Percentiles rank a stretch among this genome's conserved stretches.
Evolutionary conservation across 2,329 filamentous ascomycete species (phyloP).

Genomic region (Diaporthe australafricana): DNA sequence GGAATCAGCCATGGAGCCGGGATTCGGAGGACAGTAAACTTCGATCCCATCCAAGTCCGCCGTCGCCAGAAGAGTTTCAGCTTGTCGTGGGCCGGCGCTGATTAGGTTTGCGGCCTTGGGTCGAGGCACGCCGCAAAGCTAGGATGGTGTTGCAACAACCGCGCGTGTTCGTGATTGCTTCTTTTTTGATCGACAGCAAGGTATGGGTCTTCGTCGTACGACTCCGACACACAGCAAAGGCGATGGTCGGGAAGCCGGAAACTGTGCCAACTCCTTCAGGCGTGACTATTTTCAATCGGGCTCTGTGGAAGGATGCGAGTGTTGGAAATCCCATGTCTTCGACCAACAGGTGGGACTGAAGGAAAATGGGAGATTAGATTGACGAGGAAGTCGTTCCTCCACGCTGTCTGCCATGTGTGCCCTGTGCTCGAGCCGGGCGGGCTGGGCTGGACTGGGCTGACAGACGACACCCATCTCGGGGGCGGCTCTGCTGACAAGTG

Average conservation of each 20-base stretch:
- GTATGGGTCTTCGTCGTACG: background rate
- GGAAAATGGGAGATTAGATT: slow-evolving; percentile 3
- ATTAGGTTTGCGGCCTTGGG: slow-evolving; percentile 5
- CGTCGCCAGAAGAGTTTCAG: slow-evolving; percentile 23
- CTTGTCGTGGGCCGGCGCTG: slow-evolving; percentile 7
- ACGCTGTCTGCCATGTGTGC: background rate
- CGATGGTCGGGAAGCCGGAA: background rate
- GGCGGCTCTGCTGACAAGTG: slow-evolving; percentile 27
- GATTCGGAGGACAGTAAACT: slow-evolving; percentile 20
- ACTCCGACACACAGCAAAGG: background rate
- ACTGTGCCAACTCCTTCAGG: background rate
- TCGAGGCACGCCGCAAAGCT: slow-evolving; percentile 12
- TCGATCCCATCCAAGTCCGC: slow-evolving; percentile 21
- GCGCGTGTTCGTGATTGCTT: slow-evolving; percentile 14
- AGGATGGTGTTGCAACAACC: slow-evolving; percentile 1
- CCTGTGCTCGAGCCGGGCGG: background rate
- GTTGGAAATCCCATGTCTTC: background rate
- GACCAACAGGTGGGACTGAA: background rate
- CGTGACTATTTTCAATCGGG: background rate
- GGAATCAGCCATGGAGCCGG: slow-evolving; percentile 1
- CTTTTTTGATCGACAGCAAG: slow-evolving; percentile 15
- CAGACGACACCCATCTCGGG: background rate
- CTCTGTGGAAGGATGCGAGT: background rate
- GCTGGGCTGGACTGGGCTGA: background rate
- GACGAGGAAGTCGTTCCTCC: slow-evolving; percentile 7